These are phyloP conservation scores for Xylaria palmicola DNA, from an alignment of 495 filamentous ascomycete species.

Conservation along the genomic window DNA sequence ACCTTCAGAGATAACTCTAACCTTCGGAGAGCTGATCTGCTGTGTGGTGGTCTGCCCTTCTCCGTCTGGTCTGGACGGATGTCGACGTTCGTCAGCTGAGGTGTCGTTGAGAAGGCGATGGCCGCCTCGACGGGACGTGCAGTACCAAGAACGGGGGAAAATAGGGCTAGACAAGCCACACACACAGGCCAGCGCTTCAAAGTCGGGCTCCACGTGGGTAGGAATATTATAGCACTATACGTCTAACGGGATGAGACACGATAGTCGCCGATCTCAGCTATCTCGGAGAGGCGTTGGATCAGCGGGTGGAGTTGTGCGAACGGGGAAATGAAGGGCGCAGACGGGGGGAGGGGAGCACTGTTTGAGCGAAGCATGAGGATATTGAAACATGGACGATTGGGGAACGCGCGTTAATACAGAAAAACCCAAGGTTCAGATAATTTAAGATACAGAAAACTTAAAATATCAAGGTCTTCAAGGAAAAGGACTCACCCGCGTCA, in stretches of 20 bases:
- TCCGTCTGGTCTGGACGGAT: too few relatives aligned
- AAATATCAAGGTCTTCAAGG: neutral
- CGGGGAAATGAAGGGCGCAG: neutral
- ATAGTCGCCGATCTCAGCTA: neutral
- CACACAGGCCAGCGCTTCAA: neutral
- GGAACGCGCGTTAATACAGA: neutral
- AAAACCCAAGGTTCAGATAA: neutral
- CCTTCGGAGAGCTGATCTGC: too few relatives aligned
- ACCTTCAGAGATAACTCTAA: too few relatives aligned
- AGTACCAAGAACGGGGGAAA: too few relatives aligned
- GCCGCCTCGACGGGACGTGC: too few relatives aligned
- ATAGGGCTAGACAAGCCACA: neutral
- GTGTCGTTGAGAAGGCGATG: too few relatives aligned
- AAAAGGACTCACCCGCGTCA: neutral
- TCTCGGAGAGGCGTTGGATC: neutral
- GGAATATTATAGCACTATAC: too few relatives aligned
- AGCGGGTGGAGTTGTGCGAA: neutral
- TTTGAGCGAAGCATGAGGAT: slow-evolving; percentile 12
- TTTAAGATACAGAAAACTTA: neutral
- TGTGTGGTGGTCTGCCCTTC: too few relatives aligned
- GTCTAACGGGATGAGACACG: neutral
- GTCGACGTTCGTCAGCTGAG: too few relatives aligned
- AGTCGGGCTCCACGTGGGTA: neutral
- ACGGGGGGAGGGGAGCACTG: too few relatives aligned
- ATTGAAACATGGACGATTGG: neutral